Base-by-base conservation (phyloP, 73 alveolate genomes). In the Tetrahymena thermophila region DNA sequence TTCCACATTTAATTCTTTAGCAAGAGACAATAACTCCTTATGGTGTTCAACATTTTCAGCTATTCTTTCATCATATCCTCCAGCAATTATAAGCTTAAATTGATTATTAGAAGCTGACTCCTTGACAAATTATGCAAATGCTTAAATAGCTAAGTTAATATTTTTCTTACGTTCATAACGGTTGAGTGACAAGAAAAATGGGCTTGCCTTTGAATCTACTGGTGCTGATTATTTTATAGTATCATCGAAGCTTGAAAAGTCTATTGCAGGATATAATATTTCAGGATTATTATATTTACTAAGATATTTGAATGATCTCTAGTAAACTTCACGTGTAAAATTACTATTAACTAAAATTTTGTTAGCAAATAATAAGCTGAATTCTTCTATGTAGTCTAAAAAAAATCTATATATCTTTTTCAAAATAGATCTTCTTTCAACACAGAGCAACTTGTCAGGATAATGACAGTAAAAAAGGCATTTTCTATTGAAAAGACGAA, bases 131-230 rank as follows among this genome's bases (percentile, higher is more conserved):
- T 97, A 94, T 35, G 99, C 97, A 96, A 97, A 99, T 93, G 99
- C 98, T 93, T 97, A 96, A 40, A 99, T 96, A 0, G 99, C 99
- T 37, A 98, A 96, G 43, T 97, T 98, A 94, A 99, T 98, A 96
- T 99, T 99, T 97, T 99, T 99, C 98, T 99, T 99, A 85, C 99
- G 97, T 96, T 99, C 99, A 94, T 98, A 99, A 93, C 99, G 96
- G 95, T 99, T 99, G 43, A 99, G 97, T 40, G 99, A 98, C 35
- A 98, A 95, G 50, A 98, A 94, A 95, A 97, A 95, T 35, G 83
- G 44, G n/a, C 55, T 34, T 6, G 35, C 43, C 19, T 38, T 89
- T 31, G 13, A 95, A 50, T 89, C 96, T 95, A 21, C 97, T 89
- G 57, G 58, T 93, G 35, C 35, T n/a, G 35, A 28, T 43, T 93